A percentile compares a stretch with the other conserved stretches of the same genome.
These are phyloP conservation scores for Skeletonema tropicum DNA, from an alignment of 108 stramenopile species.

Conservation along the genomic window DNA sequence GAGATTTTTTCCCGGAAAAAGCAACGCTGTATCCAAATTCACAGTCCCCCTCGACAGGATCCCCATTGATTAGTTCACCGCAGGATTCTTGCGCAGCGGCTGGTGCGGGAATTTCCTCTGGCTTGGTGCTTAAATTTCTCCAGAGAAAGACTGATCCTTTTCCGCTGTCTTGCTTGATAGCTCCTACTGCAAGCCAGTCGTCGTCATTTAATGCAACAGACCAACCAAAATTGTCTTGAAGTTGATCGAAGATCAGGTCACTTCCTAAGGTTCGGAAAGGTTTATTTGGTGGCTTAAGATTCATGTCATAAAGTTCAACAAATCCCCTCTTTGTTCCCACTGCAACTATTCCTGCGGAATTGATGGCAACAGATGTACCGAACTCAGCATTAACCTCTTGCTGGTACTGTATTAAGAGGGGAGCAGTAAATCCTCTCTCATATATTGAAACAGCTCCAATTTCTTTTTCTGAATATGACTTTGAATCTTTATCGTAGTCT, in stretches of 20 bases:
- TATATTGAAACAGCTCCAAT: not conserved
- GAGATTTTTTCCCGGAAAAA: not conserved
- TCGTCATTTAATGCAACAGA: not conserved
- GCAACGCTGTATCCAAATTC: constrained; percentile 3
- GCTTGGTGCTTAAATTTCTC: not conserved
- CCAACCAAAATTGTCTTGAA: not conserved
- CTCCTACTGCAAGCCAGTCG: not conserved
- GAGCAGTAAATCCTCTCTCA: not conserved
- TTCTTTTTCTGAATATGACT: not conserved
- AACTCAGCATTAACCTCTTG: not conserved
- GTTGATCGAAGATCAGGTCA: not conserved
- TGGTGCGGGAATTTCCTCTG: not conserved
- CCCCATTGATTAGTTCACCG: not conserved
- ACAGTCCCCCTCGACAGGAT: not conserved
- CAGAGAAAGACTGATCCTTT: constrained; percentile 1
- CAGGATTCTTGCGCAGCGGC: not conserved
- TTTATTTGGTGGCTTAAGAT: not conserved
- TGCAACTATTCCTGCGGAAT: not conserved
- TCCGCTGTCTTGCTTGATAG: not conserved
- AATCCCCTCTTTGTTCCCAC: not conserved
- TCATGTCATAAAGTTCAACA: not conserved
- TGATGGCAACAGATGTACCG: not conserved
- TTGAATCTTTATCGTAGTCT: not conserved
- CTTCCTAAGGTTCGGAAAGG: too few species aligned
- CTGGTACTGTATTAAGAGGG: too few species aligned